phyloP scores from a whole-genome alignment of 2,329 filamentous ascomycete genomes.

The Diaporthe nobilis region DNA sequence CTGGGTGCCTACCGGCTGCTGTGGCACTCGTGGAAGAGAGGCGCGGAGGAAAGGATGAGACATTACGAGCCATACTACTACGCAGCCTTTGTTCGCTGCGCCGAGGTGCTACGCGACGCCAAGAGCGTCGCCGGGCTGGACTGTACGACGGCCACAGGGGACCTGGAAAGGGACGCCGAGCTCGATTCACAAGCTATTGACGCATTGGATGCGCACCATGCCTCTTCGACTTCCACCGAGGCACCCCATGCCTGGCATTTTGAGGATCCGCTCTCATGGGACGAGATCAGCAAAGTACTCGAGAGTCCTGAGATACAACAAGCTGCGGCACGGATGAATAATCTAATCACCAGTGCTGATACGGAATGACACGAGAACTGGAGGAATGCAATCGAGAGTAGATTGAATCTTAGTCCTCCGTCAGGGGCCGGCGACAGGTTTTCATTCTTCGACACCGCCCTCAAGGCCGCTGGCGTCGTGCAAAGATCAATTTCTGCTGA shows the following conservation, averaged over 20 bases:
- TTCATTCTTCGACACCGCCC: not conserved
- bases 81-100: constrained; percentile 35
- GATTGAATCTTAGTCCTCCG: not conserved
- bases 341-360: not conserved
- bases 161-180: constrained; percentile 27
- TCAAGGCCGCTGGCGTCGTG: not conserved
- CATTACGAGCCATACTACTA: not conserved
- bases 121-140: constrained; percentile 8
- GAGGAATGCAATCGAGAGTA: not conserved
- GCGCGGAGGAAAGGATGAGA: not conserved
- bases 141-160: constrained; percentile 21
- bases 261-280: not conserved
- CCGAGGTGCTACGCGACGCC: constrained; percentile 30
- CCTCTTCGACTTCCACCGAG: not conserved
- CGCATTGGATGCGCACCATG: constrained; percentile 31
- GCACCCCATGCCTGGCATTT: not conserved
- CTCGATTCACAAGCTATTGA: constrained; percentile 37
- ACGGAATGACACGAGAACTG: not conserved
- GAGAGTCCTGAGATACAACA: not conserved
- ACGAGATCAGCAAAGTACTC: not conserved
- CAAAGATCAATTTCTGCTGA: too few species aligned
- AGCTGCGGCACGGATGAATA: not conserved
- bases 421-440: not conserved
- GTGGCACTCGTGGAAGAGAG: constrained; percentile 36
- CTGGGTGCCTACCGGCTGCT: constrained; percentile 43